Evolutionary conservation across 257 asterid species (phyloP), one percentile per base, ranked within the genome.

Genomic region (Linderniella brevidens): DNA sequence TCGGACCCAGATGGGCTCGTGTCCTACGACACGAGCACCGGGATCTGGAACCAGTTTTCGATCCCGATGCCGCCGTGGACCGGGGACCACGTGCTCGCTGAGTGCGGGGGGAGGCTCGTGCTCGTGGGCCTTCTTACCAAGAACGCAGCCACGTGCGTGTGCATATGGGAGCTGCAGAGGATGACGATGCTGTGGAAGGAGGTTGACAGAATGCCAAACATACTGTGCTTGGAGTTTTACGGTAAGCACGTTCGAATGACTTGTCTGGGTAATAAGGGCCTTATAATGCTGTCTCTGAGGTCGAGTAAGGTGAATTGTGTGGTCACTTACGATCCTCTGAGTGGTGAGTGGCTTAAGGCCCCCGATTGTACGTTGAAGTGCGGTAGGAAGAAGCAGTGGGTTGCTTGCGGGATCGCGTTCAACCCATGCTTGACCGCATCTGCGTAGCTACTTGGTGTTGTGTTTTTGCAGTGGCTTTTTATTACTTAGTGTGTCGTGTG

Each of bases 181-280:
- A 88, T 84, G 98, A 84, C 94, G 25, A 73, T 80, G 19, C 58
- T 84, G 86, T 88, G 98, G 97, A 88, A 88, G 96, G 98, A 88
- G 98, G 96, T 88, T 71, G 98, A 88, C 96, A 88, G 98, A 88
- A 88, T 88, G 98, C 98, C 98, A 88, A 88, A 88, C 63, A 56
- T 80, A 65, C 84, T 82, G 96, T 88, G 96, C 96, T 84, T 84
- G 72, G 98, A 88, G 59, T 88, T 88, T 72, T 84, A 88, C 17
- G 98, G 98, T 36, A 88, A 84, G 93, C 94, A 84, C 86, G 80
- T 88, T 52, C 66, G 87, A 36, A 88, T 88, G 98, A 80, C 82
- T 51, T 84, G 98, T 64, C 63, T 88, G 66, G 98, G 98, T 50
- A 88, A 88, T 73, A 78, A 73, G 53, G 94, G 94, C 41, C 59